Evolutionary conservation across 108 stramenopile species (phyloP).

Genomic region (Bacterosira constricta): DNA sequence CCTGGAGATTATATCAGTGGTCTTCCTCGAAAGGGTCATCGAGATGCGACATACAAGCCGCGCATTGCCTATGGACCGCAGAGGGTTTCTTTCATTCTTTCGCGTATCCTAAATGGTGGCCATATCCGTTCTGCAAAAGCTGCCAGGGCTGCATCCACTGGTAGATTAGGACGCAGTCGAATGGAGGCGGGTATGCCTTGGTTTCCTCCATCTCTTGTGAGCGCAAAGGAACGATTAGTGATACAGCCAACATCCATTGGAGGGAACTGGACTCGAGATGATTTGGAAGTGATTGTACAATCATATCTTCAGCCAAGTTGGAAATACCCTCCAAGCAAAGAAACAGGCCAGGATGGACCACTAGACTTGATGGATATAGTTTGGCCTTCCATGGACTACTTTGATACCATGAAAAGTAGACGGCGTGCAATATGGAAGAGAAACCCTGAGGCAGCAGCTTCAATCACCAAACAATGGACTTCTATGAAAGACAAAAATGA

Average conservation of each 20-base stretch:
- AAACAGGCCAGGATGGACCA: conserved; percentile 14
- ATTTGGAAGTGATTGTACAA: conserved; percentile 55
- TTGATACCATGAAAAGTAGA: conserved; percentile 27
- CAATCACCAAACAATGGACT: background rate
- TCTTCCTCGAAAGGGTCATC: conserved; percentile 17
- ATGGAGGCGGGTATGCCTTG: conserved; percentile 38
- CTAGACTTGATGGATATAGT: conserved; percentile 63
- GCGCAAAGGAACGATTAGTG: conserved; percentile 59
- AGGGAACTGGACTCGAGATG: conserved; percentile 56
- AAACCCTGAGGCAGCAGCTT: background rate
- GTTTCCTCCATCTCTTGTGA: conserved; percentile 48
- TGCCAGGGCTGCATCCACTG: conserved; percentile 5
- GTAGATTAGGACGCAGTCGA: background rate
- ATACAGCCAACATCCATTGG: conserved; percentile 80
- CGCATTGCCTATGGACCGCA: conserved; percentile 67
- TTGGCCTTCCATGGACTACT: conserved; percentile 73
- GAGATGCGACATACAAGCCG: background rate
- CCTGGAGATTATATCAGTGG: conserved; percentile 62
- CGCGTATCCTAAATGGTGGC: conserved; percentile 27
- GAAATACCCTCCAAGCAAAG: conserved; percentile 2
- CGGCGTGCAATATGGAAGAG: conserved; percentile 16
- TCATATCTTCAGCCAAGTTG: conserved; percentile 55
- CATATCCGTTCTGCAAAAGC: conserved; percentile 37
- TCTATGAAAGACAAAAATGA: conserved; percentile 4
- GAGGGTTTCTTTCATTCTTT: conserved; percentile 63